phyloP scores from a whole-genome alignment of 2,329 filamentous ascomycete genomes.

The Fusarium sp. region DNA sequence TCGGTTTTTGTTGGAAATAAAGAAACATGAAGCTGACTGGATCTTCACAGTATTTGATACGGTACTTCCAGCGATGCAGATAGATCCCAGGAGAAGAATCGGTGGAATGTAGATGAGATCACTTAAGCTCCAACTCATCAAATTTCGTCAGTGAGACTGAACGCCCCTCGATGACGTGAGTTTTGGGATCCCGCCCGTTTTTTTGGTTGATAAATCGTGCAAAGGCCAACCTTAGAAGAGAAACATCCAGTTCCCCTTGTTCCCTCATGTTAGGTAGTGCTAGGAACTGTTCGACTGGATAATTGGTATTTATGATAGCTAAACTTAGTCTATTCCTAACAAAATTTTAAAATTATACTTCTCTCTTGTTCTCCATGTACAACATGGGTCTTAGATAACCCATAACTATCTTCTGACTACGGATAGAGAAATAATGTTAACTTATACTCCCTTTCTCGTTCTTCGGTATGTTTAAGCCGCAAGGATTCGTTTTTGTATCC shows the following conservation, averaged over 20 bases:
- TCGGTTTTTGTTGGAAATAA: not conserved
- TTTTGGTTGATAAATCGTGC: constrained; percentile 3
- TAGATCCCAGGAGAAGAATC: constrained; percentile 9
- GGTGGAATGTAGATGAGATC: constrained; percentile 35
- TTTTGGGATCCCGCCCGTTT: constrained; percentile 23
- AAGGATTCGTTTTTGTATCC: constrained; percentile 29
- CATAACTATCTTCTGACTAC: not conserved
- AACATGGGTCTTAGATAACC: not conserved
- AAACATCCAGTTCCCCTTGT: not conserved
- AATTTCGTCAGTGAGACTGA: constrained; percentile 11
- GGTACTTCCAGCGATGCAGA: not conserved
- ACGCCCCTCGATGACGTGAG: constrained; percentile 42
- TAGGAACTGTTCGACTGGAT: not conserved
- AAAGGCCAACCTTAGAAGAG: constrained; percentile 3
- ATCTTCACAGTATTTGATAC: not conserved
- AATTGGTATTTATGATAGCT: not conserved
- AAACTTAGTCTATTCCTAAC: not conserved
- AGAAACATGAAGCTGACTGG: not conserved
- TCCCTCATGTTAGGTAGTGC: not conserved
- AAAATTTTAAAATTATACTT: not conserved
- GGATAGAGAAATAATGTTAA: not conserved
- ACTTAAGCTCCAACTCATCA: constrained; percentile 19
- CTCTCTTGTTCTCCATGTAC: not conserved
- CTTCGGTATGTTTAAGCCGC: constrained; percentile 8
- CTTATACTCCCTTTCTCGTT: not conserved